Evolutionary conservation across 441 rosid genomes (phyloP), one percentile per base, ranked within the genome.

Genomic region (Jatropha podagrica): DNA sequence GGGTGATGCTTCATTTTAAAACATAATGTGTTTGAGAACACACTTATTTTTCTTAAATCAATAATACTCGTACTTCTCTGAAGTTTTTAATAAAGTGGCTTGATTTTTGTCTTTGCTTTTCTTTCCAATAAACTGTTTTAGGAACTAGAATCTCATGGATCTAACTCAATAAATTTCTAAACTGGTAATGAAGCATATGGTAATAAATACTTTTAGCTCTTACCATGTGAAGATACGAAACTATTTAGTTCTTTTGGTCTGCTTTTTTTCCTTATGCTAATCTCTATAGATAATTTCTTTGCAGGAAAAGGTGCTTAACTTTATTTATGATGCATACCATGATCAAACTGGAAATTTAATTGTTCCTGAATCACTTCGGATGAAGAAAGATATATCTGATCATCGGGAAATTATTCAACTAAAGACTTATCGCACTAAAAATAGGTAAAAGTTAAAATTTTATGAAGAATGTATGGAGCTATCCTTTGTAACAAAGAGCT

Each of bases 231-330:
- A 23, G 55, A 17, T 65, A 42, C 32, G 6, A 4, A 17, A 20
- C 42, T 46, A 12, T 56, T 5, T 27, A 9, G 14, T 23, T 18
- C 72, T 46, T 17, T 20, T 66, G 67, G 54, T 67, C 17, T 41
- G 65, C 63, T 42, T 58, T 20, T 17, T 59, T 72, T 61, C 32
- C 27, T 54, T 54, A 63, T 23, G 65, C 78, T 73, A 44, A 80
- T 67, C 18, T 38, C 48, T 61, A 2, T 52, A 17, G 46, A 55
- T 49, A 38, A 23, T 8, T 52, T 18, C 9, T 69, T 75, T 67
- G 79, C 89, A 95, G 98, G 96, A 95, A 56, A 76, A 78, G 62
- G 89, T 95, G 77, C 88, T 90, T 74, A 56, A 89, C 79, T 89
- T 83, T 71, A 78, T 95, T 17, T 70, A 68, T 40, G 87, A 88